A percentile compares a stretch with the other conserved stretches of the same genome.
phyloP scores from a whole-genome alignment of 148 eudicot genomes.

The Cornus florida region DNA sequence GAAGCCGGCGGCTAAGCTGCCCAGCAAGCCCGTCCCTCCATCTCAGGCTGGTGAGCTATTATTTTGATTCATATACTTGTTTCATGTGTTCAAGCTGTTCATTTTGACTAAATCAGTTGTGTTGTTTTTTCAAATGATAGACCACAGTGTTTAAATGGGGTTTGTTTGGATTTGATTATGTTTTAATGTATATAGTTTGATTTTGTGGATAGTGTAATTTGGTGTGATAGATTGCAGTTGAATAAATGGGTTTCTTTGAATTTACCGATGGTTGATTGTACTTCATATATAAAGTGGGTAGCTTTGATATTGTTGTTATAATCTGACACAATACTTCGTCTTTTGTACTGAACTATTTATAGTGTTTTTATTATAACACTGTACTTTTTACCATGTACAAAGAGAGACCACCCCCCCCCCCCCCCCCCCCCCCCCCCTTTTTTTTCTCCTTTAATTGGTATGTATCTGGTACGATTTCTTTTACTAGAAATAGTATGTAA shows the following conservation, averaged over 20 bases:
- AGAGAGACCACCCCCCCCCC: too few relatives aligned
- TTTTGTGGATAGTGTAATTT: not conserved
- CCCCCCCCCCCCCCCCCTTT: too few relatives aligned
- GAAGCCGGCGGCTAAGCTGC: conserved; percentile 39
- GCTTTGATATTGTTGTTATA: too few relatives aligned
- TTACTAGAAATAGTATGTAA: too few relatives aligned
- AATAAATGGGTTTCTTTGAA: not conserved
- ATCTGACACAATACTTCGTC: too few relatives aligned
- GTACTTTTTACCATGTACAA: too few relatives aligned
- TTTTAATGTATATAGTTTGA: not conserved
- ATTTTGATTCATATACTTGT: not conserved
- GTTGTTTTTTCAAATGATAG: not conserved
- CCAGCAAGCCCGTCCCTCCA: conserved; percentile 71
- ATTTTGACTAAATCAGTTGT: not conserved
- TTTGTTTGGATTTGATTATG: not conserved
- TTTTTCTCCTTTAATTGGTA: too few relatives aligned
- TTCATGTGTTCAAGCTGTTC: not conserved
- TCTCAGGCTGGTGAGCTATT: conserved; percentile 57
- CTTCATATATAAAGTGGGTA: not conserved
- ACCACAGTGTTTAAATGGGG: not conserved
- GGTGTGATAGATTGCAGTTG: not conserved
- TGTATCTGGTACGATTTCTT: too few relatives aligned
- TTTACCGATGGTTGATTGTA: not conserved
- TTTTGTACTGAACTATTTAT: too few relatives aligned
- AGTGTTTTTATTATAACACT: too few relatives aligned